A percentile compares a stretch with the other conserved stretches of the same genome.
Evolutionary conservation across 257 asterid genomes (phyloP).

Genomic region (Solanum bulbocastanum): DNA sequence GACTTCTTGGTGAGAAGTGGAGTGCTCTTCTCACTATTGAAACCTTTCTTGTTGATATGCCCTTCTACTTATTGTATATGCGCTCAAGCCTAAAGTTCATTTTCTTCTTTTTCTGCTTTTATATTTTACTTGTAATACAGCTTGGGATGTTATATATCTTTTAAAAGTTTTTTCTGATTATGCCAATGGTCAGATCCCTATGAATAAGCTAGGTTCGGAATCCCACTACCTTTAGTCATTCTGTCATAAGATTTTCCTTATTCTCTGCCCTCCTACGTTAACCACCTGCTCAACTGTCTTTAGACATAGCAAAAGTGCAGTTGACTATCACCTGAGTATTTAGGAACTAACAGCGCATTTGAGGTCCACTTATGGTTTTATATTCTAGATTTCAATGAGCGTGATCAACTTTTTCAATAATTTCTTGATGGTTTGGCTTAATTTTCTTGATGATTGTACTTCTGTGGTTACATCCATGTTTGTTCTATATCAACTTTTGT

Average conservation of each 20-base stretch:
- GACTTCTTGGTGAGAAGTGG: background rate
- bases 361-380: background rate
- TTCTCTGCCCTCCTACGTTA: background rate
- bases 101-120: background rate
- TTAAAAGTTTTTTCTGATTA: background rate
- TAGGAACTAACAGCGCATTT: background rate
- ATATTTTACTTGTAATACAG: background rate
- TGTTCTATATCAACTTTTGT: background rate
- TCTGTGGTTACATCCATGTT: background rate
- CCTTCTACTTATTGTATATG: background rate
- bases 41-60: background rate
- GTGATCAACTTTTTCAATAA: background rate
- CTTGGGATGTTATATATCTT: background rate
- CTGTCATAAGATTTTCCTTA: background rate
- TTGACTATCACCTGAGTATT: background rate
- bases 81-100: background rate
- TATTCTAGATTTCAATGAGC: background rate
- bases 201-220: background rate
- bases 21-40: background rate
- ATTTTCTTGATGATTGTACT: background rate
- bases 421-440: background rate
- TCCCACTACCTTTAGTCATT: background rate
- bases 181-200: background rate
- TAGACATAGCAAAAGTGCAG: background rate
- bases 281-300: background rate